A percentile compares a stretch with the other conserved stretches of the same genome.
Evolutionary conservation across 192 early-diverging fungal genomes (phyloP).

Genomic region (Gigaspora rosea): DNA sequence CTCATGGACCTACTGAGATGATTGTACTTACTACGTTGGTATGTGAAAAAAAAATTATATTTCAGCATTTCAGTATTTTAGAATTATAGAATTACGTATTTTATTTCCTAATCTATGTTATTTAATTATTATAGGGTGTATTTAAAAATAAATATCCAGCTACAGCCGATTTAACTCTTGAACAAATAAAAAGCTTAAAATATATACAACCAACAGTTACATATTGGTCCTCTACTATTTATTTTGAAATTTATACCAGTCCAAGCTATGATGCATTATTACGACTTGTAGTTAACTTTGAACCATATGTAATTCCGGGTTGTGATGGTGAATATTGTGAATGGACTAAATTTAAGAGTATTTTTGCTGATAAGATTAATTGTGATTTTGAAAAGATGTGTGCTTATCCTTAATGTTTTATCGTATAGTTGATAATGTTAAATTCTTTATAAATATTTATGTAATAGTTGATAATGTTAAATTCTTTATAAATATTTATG

Average conservation of each 20-base stretch:
- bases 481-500: no score
- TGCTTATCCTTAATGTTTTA: not conserved
- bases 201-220: not conserved
- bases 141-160: not conserved
- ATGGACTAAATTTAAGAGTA: not conserved
- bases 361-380: not conserved
- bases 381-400: not conserved
- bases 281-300: not conserved
- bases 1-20: not conserved
- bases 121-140: not conserved
- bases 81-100: not conserved
- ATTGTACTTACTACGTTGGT: not conserved
- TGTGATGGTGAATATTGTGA: conserved; percentile 12
- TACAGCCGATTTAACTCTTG: not conserved
- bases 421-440: not conserved
- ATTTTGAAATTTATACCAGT: conserved; percentile 14
- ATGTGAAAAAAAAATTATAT: not conserved
- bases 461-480: not conserved
- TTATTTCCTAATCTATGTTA: not conserved
- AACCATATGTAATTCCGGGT: conserved; percentile 8
- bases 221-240: conserved; percentile 8
- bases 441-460: no score
- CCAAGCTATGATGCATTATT: not conserved
- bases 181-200: not conserved
- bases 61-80: not conserved